Conservation (phyloP, 1,284 basidiomycete genomes). For the Cryptococcus hybrid region DNA sequence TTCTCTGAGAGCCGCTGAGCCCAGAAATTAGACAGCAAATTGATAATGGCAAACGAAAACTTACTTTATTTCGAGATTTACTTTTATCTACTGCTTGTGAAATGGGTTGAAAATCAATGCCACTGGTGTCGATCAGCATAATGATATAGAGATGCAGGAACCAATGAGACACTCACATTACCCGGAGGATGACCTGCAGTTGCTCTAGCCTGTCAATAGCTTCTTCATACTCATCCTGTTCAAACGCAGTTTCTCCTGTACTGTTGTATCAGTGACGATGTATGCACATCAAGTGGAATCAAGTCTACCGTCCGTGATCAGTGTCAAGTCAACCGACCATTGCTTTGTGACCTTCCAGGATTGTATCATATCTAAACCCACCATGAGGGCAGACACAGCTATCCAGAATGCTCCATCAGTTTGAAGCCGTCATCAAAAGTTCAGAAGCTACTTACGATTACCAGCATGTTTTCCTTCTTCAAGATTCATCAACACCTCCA, state of each 20-base stretch:
- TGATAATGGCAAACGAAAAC: background rate
- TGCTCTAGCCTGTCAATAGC: constrained; percentile 66
- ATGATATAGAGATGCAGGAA: background rate
- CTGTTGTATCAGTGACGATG: constrained; percentile 38
- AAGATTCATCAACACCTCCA: constrained; percentile 69
- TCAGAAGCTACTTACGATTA: constrained; percentile 31
- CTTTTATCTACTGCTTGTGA: constrained; percentile 37
- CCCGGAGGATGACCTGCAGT: constrained; percentile 64
- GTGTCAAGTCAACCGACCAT: constrained; percentile 77
- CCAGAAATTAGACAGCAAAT: no score
- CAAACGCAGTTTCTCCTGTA: constrained; percentile 42
- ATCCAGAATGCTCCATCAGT: background rate
- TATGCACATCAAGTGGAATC: constrained; percentile 61
- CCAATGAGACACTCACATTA: constrained; percentile 33
- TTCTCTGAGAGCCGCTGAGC: constrained; percentile 69
- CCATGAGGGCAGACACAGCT: constrained; percentile 86
- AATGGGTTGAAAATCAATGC: constrained; percentile 34
- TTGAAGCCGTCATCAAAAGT: background rate
- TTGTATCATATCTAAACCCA: constrained; percentile 67
- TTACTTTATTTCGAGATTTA: constrained; percentile 29
- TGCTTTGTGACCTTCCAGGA: constrained; percentile 59
- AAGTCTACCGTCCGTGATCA: constrained; percentile 72
- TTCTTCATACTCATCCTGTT: constrained; percentile 60
- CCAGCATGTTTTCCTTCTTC: constrained; percentile 53
- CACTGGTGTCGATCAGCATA: constrained; percentile 16